Percentiles rank a stretch among this genome's conserved stretches.
phyloP scores from a whole-genome alignment of 2,329 filamentous ascomycete genomes.

The Colletotrichum agaves region DNA sequence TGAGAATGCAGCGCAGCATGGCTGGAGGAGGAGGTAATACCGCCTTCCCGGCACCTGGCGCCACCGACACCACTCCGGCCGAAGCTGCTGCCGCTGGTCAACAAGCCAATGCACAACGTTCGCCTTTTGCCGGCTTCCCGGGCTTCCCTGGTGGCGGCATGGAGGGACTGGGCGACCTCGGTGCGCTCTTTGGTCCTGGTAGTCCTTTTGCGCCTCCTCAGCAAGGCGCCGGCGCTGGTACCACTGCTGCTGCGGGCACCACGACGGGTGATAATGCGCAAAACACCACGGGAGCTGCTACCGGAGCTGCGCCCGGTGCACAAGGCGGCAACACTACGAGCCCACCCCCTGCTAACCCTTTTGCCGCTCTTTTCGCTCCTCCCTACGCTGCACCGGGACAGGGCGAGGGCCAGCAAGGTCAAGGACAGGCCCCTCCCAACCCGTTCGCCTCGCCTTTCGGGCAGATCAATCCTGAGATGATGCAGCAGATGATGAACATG shows the following conservation, averaged over 20 bases:
- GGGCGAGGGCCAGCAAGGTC: slow-evolving; percentile 41
- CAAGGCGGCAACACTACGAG: slow-evolving; percentile 43
- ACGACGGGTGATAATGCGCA: slow-evolving; percentile 37
- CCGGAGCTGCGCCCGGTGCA: slow-evolving; percentile 37
- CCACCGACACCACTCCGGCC: slow-evolving; percentile 85
- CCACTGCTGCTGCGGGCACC: slow-evolving; percentile 17
- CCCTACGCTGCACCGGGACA: slow-evolving; percentile 47
- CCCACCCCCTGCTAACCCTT: slow-evolving; percentile 69
- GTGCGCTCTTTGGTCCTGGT: slow-evolving; percentile 46
- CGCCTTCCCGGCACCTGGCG: slow-evolving; percentile 89
- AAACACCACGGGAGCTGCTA: slow-evolving; percentile 33
- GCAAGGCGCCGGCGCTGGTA: slow-evolving; percentile 36
- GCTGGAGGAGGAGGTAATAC: slow-evolving; percentile 60
- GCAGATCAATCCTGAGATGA: slow-evolving; percentile 61
- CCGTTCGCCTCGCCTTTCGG: slow-evolving; percentile 58
- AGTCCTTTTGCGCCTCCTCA: slow-evolving; percentile 33
- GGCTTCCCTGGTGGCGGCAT: slow-evolving; percentile 37
- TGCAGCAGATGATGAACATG: slow-evolving; percentile 65
- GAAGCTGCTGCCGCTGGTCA: slow-evolving; percentile 51
- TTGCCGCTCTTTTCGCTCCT: slow-evolving; percentile 69
- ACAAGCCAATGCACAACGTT: slow-evolving; percentile 41
- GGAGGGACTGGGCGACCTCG: slow-evolving; percentile 37
- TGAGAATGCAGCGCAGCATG: slow-evolving; percentile 82
- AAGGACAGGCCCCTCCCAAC: slow-evolving; percentile 45
- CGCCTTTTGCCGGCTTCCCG: slow-evolving; percentile 57